Conservation (phyloP, 2,329 filamentous ascomycete species). For the Verticillium tricorpus region DNA sequence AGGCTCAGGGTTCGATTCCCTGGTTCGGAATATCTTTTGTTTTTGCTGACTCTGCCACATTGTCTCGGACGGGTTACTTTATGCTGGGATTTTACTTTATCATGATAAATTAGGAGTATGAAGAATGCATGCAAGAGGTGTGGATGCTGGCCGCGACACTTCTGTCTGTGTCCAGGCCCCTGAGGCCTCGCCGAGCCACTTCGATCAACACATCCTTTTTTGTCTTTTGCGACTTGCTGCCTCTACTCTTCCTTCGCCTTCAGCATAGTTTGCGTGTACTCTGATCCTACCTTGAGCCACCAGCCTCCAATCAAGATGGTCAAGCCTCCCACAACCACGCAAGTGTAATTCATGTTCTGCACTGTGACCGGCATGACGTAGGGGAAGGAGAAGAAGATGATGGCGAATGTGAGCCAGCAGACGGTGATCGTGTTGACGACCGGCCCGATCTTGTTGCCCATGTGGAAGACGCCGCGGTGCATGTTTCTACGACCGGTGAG, state of each 20-base stretch:
- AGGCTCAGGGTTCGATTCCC: neutral
- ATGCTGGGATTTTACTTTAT: no score
- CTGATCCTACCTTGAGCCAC: constrained; percentile 36
- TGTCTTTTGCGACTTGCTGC: neutral
- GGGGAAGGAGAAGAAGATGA: constrained; percentile 40
- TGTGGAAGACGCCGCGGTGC: constrained; percentile 32
- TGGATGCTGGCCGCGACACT: no score
- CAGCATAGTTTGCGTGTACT: constrained; percentile 31
- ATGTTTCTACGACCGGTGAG: constrained; percentile 33
- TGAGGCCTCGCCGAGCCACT: no score
- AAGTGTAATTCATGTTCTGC: constrained; percentile 45
- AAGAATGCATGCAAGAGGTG: neutral
- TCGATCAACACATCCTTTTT: no score
- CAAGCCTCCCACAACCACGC: constrained; percentile 36
- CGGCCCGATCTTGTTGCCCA: constrained; percentile 25
- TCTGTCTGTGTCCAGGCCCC: no score
- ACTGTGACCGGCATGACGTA: constrained; percentile 31
- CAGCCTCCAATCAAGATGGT: constrained; percentile 30
- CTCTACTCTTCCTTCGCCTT: constrained; percentile 24
- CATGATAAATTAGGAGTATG: no score
- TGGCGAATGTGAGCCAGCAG: constrained; percentile 32
- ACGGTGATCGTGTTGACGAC: constrained; percentile 30
- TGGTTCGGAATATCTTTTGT: neutral
- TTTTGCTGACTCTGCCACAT: neutral
- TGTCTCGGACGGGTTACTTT: no score